Conservation (phyloP, 2,329 filamentous ascomycete species). For the Chalara sp. region DNA sequence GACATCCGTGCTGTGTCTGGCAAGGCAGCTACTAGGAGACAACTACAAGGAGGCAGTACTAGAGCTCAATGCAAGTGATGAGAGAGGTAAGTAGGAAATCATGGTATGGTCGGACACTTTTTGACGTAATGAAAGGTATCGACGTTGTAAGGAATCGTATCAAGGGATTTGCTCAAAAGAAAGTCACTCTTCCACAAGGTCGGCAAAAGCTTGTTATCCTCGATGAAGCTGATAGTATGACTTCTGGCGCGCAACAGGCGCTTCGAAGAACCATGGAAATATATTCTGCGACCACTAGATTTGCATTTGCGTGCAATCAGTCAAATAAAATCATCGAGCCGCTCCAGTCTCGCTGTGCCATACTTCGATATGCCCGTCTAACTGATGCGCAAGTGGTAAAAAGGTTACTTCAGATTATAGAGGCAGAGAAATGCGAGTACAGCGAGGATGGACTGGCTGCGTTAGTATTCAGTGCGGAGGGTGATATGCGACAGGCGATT, state of each 20-base stretch:
- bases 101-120: neutral
- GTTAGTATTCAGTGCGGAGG: constrained; percentile 94
- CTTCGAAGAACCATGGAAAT: constrained; percentile 97
- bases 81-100: constrained; percentile 56
- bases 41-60: constrained; percentile 96
- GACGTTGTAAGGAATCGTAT: constrained; percentile 96
- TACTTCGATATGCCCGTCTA: constrained; percentile 85
- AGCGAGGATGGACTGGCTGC: constrained; percentile 91
- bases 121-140: constrained; percentile 53
- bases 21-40: constrained; percentile 83
- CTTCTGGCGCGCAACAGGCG: constrained; percentile 90
- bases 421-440: constrained; percentile 84
- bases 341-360: constrained; percentile 93
- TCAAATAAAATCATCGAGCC: constrained; percentile 99
- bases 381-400: constrained; percentile 92
- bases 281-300: constrained; percentile 91
- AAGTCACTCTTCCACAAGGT: constrained; percentile 86
- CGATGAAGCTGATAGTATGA: constrained; percentile 98
- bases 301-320: constrained; percentile 97
- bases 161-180: constrained; percentile 98
- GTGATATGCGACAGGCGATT: constrained; percentile 98
- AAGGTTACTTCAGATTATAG: constrained; percentile 83
- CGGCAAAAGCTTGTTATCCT: constrained; percentile 96
- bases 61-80: constrained; percentile 93
- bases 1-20: constrained; percentile 88